Conservation (phyloP, 176 grass and related monocot genomes). For the Zoysia pacifica region DNA sequence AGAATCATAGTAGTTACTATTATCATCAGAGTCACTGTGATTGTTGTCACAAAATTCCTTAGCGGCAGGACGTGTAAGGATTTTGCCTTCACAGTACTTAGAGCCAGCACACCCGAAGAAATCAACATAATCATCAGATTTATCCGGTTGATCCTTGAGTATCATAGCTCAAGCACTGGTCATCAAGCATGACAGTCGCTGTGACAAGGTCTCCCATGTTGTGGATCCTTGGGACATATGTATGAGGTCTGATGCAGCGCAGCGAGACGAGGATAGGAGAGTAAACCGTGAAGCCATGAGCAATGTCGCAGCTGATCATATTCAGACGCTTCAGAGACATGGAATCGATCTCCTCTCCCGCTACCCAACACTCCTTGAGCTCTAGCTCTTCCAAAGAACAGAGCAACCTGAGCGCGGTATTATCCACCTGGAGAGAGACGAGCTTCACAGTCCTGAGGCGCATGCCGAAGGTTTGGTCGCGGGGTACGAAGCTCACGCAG, state of each 20-base stretch:
- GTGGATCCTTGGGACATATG: constrained; percentile 15
- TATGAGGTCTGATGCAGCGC: constrained; percentile 28
- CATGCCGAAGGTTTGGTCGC: neutral
- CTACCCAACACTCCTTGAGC: neutral
- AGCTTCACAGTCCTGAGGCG: constrained; percentile 35
- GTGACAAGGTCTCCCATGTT: neutral
- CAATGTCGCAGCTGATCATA: constrained; percentile 2
- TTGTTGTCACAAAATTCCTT: neutral
- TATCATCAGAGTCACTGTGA: neutral
- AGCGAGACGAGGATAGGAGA: constrained; percentile 18
- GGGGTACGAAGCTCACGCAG: constrained; percentile 10
- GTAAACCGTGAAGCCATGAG: neutral
- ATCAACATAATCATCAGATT: neutral
- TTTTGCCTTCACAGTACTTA: neutral
- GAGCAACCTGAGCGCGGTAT: neutral
- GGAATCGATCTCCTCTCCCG: neutral
- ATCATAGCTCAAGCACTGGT: neutral
- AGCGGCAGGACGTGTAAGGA: neutral
- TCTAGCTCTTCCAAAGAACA: constrained; percentile 34
- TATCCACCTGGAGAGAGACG: neutral
- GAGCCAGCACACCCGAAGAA: neutral
- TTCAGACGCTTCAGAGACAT: constrained; percentile 6
- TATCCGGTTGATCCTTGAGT: neutral
- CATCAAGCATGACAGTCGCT: constrained; percentile 29
- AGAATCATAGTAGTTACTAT: constrained; percentile 2